phyloP scores from a whole-genome alignment of 257 asterid species.

The Gentiana straminea region DNA sequence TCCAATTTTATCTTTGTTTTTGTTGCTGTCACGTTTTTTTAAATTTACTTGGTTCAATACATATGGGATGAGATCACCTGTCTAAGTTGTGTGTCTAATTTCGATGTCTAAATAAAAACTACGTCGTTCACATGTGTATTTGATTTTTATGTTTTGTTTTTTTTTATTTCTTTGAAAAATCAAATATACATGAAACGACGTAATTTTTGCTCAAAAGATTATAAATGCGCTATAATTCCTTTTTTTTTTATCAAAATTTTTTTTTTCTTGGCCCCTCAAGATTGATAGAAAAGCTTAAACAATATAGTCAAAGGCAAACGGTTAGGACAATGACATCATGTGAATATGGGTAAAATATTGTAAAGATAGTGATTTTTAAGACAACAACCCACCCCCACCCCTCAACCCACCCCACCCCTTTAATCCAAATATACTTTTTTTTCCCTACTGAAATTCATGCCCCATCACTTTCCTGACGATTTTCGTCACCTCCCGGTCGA shows the following conservation, averaged over 20 bases:
- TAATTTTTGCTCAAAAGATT: neutral
- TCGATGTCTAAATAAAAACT: too few species aligned
- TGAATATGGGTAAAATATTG: neutral
- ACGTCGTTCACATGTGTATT: too few species aligned
- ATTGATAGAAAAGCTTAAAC: neutral
- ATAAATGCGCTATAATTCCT: neutral
- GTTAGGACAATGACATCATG: constrained; percentile 9
- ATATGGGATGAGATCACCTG: neutral
- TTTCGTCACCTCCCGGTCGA: neutral
- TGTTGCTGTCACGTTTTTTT: neutral
- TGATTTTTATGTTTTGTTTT: too few species aligned
- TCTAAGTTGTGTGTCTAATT: too few species aligned
- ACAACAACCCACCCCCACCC: neutral
- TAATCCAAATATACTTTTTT: neutral
- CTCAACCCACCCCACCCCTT: neutral
- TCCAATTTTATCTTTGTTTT: neutral
- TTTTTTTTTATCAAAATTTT: neutral
- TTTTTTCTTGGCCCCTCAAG: too few species aligned
- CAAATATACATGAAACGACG: too few species aligned
- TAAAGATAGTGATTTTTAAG: neutral
- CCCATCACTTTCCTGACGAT: neutral
- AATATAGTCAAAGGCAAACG: constrained; percentile 3
- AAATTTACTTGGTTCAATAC: too few species aligned
- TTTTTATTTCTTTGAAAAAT: too few species aligned
- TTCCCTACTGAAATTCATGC: neutral